Evolutionary conservation across 2,329 filamentous ascomycete genomes (phyloP), one percentile per base, ranked within the genome.

Genomic region (Pseudogymnoascus sp.): DNA sequence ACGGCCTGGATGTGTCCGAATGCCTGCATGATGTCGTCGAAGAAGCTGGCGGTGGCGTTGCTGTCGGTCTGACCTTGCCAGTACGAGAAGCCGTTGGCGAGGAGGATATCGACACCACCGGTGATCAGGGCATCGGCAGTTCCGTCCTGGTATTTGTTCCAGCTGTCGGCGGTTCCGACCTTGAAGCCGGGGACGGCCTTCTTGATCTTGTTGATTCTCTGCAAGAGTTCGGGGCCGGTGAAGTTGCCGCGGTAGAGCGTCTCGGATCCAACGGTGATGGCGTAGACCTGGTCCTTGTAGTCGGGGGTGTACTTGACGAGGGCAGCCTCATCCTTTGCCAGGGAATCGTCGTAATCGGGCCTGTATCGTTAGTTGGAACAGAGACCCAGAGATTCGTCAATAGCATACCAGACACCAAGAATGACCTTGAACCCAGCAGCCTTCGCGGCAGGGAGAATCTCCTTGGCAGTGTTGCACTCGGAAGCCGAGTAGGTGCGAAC

Each of bases 61-160:
- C 87, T 84, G 64, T 77, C 76, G 54, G 77, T 77, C 72, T 82
- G 81, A 45, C 82, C 85, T 74, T 90, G 88, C 88, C 88, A 90
- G 80, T 89, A 90, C 34, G 85, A 82, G 73, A 90, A 90, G 25
- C 85, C 88, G 72, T 90, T 90, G 73, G 83, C 80, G 66, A 90
- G 78, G 64, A 71, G 76, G 65, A 90, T 83, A 62, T 88, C 85
- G 62, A 81, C 71, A 62, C 69, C 83, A 57, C 80, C 81, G 62
- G 75, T 75, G 70, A 90, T 83, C 67, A 90, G 77, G 13, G 83
- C 78, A 73, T 90, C 84, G 41, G 83, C 87, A 25, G 87, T 89
- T 41, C 86, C 87, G 72, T 90, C 87, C 57, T 83, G 80, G 71
- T 80, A 87, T 76, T 88, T 89, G 78, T 90, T 90, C 88, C 88